Evolutionary conservation across 225 moss, liverwort and hornwort species (phyloP).

Genomic region (Lunularia cruciata): DNA sequence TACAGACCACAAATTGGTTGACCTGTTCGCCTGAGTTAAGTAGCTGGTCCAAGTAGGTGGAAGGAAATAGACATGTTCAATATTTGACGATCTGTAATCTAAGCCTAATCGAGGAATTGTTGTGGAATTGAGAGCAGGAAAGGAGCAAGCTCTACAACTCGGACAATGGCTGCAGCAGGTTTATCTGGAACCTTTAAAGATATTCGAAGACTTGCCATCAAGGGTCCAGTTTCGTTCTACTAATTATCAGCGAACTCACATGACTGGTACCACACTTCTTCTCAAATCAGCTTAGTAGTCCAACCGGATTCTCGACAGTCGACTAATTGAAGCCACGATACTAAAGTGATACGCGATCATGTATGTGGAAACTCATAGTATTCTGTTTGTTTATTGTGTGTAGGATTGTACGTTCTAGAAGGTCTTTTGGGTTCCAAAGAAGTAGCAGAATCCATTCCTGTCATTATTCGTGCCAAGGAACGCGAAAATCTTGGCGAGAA

Average conservation of each 20-base stretch:
- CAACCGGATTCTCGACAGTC: not conserved
- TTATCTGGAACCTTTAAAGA: slow-evolving; percentile 41
- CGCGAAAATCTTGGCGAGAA: slow-evolving; percentile 51
- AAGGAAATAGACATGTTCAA: no score
- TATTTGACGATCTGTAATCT: no score
- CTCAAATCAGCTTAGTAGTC: not conserved
- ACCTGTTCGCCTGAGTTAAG: no score
- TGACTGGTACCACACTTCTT: slow-evolving; percentile 60
- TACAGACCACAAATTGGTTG: no score
- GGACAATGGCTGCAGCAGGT: slow-evolving; percentile 53
- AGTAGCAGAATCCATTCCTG: slow-evolving; percentile 42
- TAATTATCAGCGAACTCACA: slow-evolving; percentile 56
- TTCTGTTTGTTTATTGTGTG: no score
- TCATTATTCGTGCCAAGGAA: slow-evolving; percentile 42
- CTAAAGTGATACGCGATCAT: not conserved
- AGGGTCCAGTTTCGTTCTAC: slow-evolving; percentile 50
- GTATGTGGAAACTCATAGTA: not conserved
- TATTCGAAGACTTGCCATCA: slow-evolving; percentile 33
- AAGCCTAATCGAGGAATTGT: no score
- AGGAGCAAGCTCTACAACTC: slow-evolving; percentile 50
- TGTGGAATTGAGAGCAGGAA: slow-evolving; percentile 37
- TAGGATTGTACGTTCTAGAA: slow-evolving; percentile 64
- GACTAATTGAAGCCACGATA: no score
- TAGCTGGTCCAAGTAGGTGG: no score
- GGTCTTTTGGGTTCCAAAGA: slow-evolving; percentile 47